A percentile compares a stretch with the other conserved stretches of the same genome.
These are phyloP conservation scores for Durotheca rogersii DNA, from an alignment of 495 filamentous ascomycete species.

Conservation along the genomic window DNA sequence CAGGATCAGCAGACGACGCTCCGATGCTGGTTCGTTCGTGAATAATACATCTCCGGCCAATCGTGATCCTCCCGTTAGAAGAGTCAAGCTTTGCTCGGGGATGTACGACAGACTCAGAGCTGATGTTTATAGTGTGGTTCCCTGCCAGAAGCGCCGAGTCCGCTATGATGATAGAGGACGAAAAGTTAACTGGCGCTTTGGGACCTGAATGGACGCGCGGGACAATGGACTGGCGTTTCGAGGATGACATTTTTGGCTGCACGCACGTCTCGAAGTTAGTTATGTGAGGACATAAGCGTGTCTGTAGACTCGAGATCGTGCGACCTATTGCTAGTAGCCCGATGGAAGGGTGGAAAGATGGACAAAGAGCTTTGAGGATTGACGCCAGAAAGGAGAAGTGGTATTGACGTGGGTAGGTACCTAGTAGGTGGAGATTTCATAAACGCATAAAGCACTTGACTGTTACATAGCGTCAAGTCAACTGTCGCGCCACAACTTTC, in stretches of 20 bases:
- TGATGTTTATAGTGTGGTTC: constrained; percentile 68
- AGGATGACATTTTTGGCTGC: constrained; percentile 37
- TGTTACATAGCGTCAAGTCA: too few relatives aligned
- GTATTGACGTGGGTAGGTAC: too few relatives aligned
- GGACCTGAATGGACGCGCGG: constrained; percentile 48
- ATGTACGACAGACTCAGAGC: constrained; percentile 74
- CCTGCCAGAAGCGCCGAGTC: constrained; percentile 74
- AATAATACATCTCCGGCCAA: constrained; percentile 74
- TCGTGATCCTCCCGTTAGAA: constrained; percentile 64
- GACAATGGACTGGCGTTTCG: constrained; percentile 53
- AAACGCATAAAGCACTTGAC: too few relatives aligned
- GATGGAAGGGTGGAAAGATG: too few relatives aligned
- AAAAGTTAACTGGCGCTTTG: constrained; percentile 69
- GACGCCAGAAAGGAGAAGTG: too few relatives aligned
- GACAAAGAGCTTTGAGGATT: too few relatives aligned
- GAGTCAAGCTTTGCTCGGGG: constrained; percentile 73
- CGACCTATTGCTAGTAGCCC: background rate
- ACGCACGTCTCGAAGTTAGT: background rate
- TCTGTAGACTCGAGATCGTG: constrained; percentile 10
- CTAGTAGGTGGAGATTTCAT: too few relatives aligned
- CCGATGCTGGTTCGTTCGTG: constrained; percentile 70
- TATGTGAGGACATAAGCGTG: constrained; percentile 1
- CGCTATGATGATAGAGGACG: constrained; percentile 69
- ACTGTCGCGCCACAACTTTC: too few relatives aligned
- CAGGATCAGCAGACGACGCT: constrained; percentile 40